phyloP scores from a whole-genome alignment of 768 basidiomycete species.

The Rhodotorula diobovata region DNA sequence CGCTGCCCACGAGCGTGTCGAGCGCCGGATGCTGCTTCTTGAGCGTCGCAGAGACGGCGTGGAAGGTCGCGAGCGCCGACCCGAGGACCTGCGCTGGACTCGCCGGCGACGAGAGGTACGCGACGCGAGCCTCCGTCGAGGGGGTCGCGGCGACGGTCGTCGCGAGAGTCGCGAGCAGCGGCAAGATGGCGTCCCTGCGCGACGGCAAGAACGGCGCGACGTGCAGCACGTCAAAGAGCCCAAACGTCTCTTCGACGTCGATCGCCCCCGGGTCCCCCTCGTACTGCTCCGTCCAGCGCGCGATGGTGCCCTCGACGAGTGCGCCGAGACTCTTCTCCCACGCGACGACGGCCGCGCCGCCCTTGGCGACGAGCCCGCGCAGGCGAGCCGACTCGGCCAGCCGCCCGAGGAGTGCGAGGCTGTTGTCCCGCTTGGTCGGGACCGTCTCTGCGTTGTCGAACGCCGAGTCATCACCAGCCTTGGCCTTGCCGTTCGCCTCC shows the following conservation, averaged over 20 bases:
- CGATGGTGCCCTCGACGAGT: slow-evolving; percentile 1
- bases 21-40: not conserved
- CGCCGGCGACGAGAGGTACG: slow-evolving; percentile 24
- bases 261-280: not conserved
- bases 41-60: slow-evolving; percentile 2
- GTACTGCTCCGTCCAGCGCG: slow-evolving; percentile 8
- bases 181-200: slow-evolving; percentile 11
- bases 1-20: slow-evolving; percentile 5
- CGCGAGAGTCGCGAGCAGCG: slow-evolving; percentile 23
- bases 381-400: slow-evolving; percentile 46
- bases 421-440: slow-evolving; percentile 44
- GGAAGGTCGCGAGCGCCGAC: slow-evolving; percentile 24
- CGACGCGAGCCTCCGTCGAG: slow-evolving; percentile 24
- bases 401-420: slow-evolving; percentile 45
- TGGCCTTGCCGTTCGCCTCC: not conserved
- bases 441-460: slow-evolving; percentile 43
- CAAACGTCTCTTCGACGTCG: slow-evolving; percentile 20
- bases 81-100: slow-evolving; percentile 36
- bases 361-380: slow-evolving; percentile 17
- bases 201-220: slow-evolving; percentile 31
- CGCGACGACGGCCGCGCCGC: slow-evolving; percentile 7
- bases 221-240: slow-evolving; percentile 30
- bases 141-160: slow-evolving; percentile 29
- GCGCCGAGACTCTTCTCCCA: slow-evolving; percentile 27
- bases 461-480: slow-evolving; percentile 9